Conservation (phyloP, 345 rosid genomes). For the Rhodamnia argentea region DNA sequence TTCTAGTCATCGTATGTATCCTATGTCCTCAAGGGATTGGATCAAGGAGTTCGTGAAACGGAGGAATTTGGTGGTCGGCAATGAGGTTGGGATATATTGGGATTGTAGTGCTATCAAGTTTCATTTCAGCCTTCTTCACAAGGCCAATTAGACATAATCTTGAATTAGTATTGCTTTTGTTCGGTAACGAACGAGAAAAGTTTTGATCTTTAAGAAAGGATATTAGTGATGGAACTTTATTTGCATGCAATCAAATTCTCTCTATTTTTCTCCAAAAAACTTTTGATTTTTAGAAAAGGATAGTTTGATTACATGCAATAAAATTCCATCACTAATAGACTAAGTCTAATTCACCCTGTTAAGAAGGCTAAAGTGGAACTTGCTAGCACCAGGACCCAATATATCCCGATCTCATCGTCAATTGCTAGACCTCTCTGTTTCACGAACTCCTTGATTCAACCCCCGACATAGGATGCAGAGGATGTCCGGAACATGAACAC, state of each 20-base stretch:
- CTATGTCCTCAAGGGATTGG: slow-evolving; percentile 1
- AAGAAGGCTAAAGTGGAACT: not conserved
- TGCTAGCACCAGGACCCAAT: not conserved
- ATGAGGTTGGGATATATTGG: slow-evolving; percentile 2
- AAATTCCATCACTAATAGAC: not conserved
- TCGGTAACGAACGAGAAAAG: not conserved
- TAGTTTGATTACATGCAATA: too few species aligned
- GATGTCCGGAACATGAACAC: not conserved
- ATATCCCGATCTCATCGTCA: slow-evolving; percentile 3
- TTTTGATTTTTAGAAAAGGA: too few species aligned
- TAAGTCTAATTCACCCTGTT: not conserved
- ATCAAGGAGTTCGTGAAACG: not conserved
- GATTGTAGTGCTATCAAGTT: not conserved
- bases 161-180: not conserved
- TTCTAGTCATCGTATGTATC: not conserved
- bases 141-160: not conserved
- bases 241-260: not conserved
- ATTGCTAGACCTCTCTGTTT: not conserved
- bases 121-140: not conserved
- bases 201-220: not conserved
- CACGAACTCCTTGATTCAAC: slow-evolving; percentile 1
- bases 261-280: not conserved
- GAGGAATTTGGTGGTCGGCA: not conserved
- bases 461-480: not conserved
- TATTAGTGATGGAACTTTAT: not conserved